Base-by-base conservation (phyloP, 805 yeast genomes). In the Huiozyma naganishii region DNA sequence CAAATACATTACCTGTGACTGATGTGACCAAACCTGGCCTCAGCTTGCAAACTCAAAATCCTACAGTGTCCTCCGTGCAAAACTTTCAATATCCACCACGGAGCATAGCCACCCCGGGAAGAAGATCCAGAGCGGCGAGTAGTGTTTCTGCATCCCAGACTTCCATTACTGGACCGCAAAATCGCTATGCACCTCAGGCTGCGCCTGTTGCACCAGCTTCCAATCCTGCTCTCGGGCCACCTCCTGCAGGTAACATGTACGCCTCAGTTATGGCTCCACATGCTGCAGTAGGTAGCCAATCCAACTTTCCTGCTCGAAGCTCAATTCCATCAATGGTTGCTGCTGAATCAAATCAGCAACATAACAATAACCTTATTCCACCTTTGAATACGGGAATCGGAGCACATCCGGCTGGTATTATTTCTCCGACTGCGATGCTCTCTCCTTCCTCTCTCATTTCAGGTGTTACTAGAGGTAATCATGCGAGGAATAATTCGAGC, bases 41-140 rank as follows among this genome's bases (percentile, higher is more conserved):
- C 27, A 41, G 32, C 29, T 13, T 49, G 17, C 49, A 48, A 3
- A 12, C 43, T 3, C 45, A 41, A 7, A 28, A 33, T 8, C 43
- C 35, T 28, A 34, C 42, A 6, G 6, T 5, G 33, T 8, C 33
- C 3, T 3, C n/a, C 33, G n/a, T 9, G 9, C 11, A 8, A 10
- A 17, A 17, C 12, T 11, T n/a, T 9, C 37, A 34, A 13, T 34
- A 34, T 34, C 37, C 37, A 34, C 17, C 37, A 12, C 8, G 17
- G 9, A 34, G 12, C 12, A 34, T 12, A 11, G 37, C 12, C 27
- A 11, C 37, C 2, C 33, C 9, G 4, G 37, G 9, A 17, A 11
- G 17, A 17, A 47, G 61, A 28, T 38, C 50, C 7, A 52, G 62
- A 41, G 55, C 54, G 13, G 39, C 49, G 27, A 56, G 59, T 29